A percentile compares a stretch with the other conserved stretches of the same genome.
Conservation (phyloP, 768 basidiomycete genomes). For the Strobilomyces dryophilus region DNA sequence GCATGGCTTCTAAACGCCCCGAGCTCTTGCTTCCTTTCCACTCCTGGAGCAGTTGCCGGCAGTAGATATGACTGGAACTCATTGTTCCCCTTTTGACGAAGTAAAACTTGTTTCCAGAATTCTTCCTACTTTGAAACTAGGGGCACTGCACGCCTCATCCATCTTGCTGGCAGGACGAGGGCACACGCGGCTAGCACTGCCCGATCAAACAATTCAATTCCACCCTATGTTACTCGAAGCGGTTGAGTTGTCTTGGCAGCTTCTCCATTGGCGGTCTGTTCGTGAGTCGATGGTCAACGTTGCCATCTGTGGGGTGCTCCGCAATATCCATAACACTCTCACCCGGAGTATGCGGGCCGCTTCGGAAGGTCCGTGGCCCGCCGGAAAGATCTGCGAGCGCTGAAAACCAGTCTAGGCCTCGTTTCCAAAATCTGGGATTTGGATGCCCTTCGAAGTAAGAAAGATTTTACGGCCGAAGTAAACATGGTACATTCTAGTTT, state of each 20-base stretch:
- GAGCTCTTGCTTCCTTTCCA: background rate
- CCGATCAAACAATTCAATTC: background rate
- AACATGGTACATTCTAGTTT: background rate
- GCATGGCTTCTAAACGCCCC: background rate
- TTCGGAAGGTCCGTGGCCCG: background rate
- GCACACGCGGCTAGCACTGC: background rate
- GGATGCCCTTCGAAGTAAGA: background rate
- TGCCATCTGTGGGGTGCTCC: background rate
- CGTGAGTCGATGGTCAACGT: background rate
- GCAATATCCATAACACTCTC: background rate
- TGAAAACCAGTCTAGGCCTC: background rate
- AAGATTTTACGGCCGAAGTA: background rate
- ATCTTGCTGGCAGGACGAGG: constrained; percentile 1
- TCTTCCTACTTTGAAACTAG: constrained; percentile 6
- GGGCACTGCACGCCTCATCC: background rate
- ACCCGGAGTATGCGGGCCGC: constrained; percentile 9
- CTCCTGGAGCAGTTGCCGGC: background rate
- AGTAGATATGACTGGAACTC: background rate
- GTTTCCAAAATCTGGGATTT: background rate
- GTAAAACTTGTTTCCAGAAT: background rate
- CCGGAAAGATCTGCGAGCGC: background rate
- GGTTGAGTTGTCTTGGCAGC: background rate
- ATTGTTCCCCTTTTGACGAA: constrained; percentile 5
- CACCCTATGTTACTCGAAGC: background rate
- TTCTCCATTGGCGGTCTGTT: background rate